Conservation (phyloP, 192 early-diverging fungal species). For the Geranomyces variabilis region DNA sequence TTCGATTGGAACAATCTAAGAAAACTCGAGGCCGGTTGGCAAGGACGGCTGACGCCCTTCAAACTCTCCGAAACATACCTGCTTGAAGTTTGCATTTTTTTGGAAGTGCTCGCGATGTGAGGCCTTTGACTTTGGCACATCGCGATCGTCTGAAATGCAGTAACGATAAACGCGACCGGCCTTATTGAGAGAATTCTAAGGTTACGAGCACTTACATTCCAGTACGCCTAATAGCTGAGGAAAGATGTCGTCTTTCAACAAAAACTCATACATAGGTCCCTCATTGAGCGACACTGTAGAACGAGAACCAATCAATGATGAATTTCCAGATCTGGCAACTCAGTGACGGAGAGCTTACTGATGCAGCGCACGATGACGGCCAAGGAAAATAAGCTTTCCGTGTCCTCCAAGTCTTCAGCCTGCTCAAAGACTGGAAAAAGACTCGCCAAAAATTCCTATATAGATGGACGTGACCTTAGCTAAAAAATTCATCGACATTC, state of each 20-base stretch:
- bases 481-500: too few relatives aligned
- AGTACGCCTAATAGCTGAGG: conserved; percentile 75
- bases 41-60: background rate
- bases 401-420: conserved; percentile 87
- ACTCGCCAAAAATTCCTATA: conserved; percentile 72
- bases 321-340: too few relatives aligned
- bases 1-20: conserved; percentile 74
- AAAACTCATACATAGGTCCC: conserved; percentile 68
- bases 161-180: background rate
- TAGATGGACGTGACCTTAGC: too few relatives aligned
- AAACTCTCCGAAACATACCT: conserved; percentile 30
- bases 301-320: background rate
- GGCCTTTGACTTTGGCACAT: conserved; percentile 69
- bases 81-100: conserved; percentile 43
- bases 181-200: background rate
- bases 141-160: conserved; percentile 69
- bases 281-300: conserved; percentile 77
- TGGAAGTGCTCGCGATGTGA: conserved; percentile 75
- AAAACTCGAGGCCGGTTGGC: background rate
- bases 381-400: conserved; percentile 76
- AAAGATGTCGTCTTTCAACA: conserved; percentile 80
- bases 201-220: conserved; percentile 65
- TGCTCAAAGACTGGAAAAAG: conserved; percentile 60
- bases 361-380: conserved; percentile 76
- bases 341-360: conserved; percentile 52